Base-by-base conservation (phyloP, 2,329 filamentous ascomycete species). In the Fusarium chuoi region DNA sequence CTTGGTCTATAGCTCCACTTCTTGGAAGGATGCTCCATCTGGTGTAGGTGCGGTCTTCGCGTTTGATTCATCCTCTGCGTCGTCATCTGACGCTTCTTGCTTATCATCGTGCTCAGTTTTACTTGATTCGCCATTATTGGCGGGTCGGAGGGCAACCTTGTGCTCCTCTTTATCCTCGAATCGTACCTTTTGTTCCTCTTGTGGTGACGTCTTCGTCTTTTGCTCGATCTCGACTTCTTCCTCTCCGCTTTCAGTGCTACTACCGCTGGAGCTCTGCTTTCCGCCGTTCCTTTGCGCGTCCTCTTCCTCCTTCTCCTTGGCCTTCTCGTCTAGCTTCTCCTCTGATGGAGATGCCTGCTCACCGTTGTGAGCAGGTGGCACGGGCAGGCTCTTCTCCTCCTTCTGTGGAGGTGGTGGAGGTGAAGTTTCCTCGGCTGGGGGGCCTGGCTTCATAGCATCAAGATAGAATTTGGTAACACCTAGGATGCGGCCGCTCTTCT, bases 381-480 rank as follows among this genome's bases (percentile, higher is more conserved):
- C 71, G 51, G 62, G 83, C 76, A 68, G 81, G 74, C 69, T 71
- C 65, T 77, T 77, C 38, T 83, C 80, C 71, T 58, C 73, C 42
- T 83, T 85, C 46, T 84, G 76, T 46, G 80, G 76, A 11, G 80
- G 73, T 13, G 80, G 74, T 6, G 78, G 49, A 24, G 70, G 72
- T 26, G 73, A 62, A 22, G 80, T 77, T 60, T 84, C 81, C 57
- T 85, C 82, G 68, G 75, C 78, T 14, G 79, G 79, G 14, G 85
- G 85, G 0, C 84, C 84, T 10, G 86, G 85, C 45, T 87, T 83
- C 76, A 89, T 83, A 30, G 96, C 96, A 80, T 98, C 95, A 38
- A 99, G 88, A 82, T 99, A 99, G 84, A 98, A 99, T 77, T 95
- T 95, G 77, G 96, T 92, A 36, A 98, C 96, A 56, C 96, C 95